Conservation (phyloP, 352 stramenopile species). For the Globisporangium irregulare region DNA sequence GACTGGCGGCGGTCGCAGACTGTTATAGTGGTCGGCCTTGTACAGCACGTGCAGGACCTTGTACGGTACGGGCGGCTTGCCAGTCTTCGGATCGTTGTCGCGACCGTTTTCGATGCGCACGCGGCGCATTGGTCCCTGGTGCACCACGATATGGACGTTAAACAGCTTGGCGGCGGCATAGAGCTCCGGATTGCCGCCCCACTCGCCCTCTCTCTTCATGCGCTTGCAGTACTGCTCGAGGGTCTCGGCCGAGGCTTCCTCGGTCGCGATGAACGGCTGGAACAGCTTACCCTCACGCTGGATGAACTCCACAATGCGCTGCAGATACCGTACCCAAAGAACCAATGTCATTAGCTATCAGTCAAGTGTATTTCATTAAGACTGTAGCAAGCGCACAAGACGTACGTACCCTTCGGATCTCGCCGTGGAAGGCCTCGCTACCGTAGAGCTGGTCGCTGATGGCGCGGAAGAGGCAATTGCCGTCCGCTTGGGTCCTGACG, state of each 20-base stretch:
- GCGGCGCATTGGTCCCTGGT: slow-evolving; percentile 38
- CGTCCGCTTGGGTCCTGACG: slow-evolving; percentile 30
- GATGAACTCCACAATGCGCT: slow-evolving; percentile 46
- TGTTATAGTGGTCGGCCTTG: slow-evolving; percentile 54
- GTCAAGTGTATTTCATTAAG: neutral
- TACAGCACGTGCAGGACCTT: slow-evolving; percentile 46
- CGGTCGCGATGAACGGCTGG: slow-evolving; percentile 34
- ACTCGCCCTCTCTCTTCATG: slow-evolving; percentile 47
- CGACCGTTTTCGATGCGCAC: slow-evolving; percentile 41
- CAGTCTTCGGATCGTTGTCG: slow-evolving; percentile 17
- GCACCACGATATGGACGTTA: slow-evolving; percentile 57
- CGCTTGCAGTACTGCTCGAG: slow-evolving; percentile 39
- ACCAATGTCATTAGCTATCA: neutral
- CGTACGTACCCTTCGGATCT: slow-evolving; percentile 28
- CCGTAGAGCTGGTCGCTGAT: slow-evolving; percentile 60
- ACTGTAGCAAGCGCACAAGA: neutral
- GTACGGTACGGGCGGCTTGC: slow-evolving; percentile 20
- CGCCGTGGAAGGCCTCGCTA: slow-evolving; percentile 36
- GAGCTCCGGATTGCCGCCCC: slow-evolving; percentile 61
- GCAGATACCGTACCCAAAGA: neutral
- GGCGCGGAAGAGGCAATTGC: slow-evolving; percentile 57
- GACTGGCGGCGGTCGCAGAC: slow-evolving; percentile 23
- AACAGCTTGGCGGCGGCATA: slow-evolving; percentile 56
- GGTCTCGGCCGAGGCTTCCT: slow-evolving; percentile 13
- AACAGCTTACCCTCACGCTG: slow-evolving; percentile 34